Conservation (phyloP, 2,329 filamentous ascomycete genomes). For the Drechslerella stenobrocha region DNA sequence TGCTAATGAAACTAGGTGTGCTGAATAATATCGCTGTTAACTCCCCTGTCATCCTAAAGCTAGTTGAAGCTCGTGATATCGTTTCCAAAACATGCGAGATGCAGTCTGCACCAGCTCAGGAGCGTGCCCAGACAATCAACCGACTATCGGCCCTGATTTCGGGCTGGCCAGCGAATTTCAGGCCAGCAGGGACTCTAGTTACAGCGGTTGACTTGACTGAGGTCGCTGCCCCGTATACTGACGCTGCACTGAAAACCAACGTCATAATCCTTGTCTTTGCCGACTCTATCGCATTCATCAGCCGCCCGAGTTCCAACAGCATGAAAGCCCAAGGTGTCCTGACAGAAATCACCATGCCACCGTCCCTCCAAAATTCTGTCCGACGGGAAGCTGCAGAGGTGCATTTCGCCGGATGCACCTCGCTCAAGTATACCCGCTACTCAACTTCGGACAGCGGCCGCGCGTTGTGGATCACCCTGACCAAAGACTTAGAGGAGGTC, state of each 20-base stretch:
- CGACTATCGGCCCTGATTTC: constrained; percentile 76
- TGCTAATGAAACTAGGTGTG: constrained; percentile 62
- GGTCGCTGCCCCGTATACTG: constrained; percentile 70
- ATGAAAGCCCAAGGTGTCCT: constrained; percentile 75
- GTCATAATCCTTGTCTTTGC: constrained; percentile 83
- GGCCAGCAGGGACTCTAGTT: constrained; percentile 76
- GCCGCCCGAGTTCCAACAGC: constrained; percentile 67
- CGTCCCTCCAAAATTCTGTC: constrained; percentile 56
- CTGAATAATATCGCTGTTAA: constrained; percentile 79
- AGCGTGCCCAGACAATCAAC: constrained; percentile 71
- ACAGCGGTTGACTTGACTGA: constrained; percentile 79
- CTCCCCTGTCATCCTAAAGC: constrained; percentile 77
- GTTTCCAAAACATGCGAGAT: constrained; percentile 96
- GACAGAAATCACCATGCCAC: constrained; percentile 71
- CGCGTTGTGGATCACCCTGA: constrained; percentile 70
- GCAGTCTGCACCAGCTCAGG: constrained; percentile 70
- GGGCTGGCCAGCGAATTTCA: constrained; percentile 72
- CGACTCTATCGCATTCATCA: constrained; percentile 76
- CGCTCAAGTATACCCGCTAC: constrained; percentile 70
- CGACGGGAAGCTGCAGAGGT: constrained; percentile 68
- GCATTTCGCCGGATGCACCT: constrained; percentile 72
- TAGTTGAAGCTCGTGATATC: constrained; percentile 87
- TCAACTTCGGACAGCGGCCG: constrained; percentile 70
- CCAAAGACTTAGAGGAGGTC: constrained; percentile 64
- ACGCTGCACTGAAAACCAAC: constrained; percentile 59